Conservation (phyloP, 2,329 filamentous ascomycete species). For the Hypomyces rosellus region DNA sequence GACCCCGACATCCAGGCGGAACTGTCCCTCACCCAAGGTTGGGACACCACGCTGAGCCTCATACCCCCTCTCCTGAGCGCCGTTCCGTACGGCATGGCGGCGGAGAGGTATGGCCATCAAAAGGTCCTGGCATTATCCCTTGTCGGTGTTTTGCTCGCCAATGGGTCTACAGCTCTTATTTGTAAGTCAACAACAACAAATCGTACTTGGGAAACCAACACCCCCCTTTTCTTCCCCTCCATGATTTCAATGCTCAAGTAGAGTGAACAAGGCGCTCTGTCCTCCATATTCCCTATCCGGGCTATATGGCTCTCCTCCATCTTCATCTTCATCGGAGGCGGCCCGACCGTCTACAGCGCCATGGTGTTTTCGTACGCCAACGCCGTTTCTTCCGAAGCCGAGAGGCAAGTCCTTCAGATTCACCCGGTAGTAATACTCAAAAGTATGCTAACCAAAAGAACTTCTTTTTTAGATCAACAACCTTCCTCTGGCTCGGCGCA, state of each 20-base stretch:
- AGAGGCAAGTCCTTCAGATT: background rate
- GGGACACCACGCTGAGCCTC: constrained; percentile 15
- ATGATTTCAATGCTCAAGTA: constrained; percentile 2
- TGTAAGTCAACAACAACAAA: background rate
- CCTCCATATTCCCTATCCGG: constrained; percentile 13
- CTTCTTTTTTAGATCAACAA: constrained; percentile 10
- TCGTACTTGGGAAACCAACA: background rate
- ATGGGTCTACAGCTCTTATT: constrained; percentile 4
- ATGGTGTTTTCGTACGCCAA: constrained; percentile 16
- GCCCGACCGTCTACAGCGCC: constrained; percentile 13
- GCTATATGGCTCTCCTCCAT: constrained; percentile 12
- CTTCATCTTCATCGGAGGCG: constrained; percentile 17
- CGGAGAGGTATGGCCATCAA: constrained; percentile 15
- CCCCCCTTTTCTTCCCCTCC: too few relatives aligned
- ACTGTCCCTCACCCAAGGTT: constrained; percentile 15
- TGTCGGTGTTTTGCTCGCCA: constrained; percentile 10
- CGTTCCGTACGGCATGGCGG: constrained; percentile 15
- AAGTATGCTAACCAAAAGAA: background rate
- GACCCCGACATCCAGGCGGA: constrained; percentile 16
- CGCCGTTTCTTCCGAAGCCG: constrained; percentile 5
- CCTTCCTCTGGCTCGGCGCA: constrained; percentile 15
- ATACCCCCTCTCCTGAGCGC: constrained; percentile 14
- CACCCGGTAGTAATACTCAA: background rate
- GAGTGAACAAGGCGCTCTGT: constrained; percentile 12
- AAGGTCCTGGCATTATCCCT: constrained; percentile 12